Evolutionary conservation across 345 rosid genomes (phyloP).

Genomic region (Diplotaxis tenuifolia): DNA sequence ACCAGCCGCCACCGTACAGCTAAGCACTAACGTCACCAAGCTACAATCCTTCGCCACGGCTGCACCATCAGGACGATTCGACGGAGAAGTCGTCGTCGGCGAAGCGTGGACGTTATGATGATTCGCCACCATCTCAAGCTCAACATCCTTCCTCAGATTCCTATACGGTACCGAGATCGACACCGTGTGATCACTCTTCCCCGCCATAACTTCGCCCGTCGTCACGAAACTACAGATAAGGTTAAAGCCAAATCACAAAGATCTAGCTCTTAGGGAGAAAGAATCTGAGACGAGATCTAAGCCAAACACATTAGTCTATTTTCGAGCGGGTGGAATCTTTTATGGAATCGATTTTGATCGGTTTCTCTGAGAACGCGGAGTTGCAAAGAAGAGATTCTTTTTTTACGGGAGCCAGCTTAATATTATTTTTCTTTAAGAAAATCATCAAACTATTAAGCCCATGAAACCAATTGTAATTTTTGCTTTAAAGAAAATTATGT

Average conservation of each 20-base stretch:
- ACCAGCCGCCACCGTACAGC: constrained; percentile 92
- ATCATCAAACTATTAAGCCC: too few relatives aligned
- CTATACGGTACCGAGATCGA: constrained; percentile 60
- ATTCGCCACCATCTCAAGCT: constrained; percentile 62
- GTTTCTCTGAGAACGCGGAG: not conserved
- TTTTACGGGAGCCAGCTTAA: constrained; percentile 1
- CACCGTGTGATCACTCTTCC: constrained; percentile 39
- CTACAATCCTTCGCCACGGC: constrained; percentile 44
- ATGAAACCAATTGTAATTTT: too few relatives aligned
- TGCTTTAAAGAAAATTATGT: too few relatives aligned
- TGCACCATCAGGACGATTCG: constrained; percentile 26
- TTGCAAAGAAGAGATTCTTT: constrained; percentile 9
- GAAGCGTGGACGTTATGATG: too few relatives aligned
- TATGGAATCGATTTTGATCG: constrained; percentile 20
- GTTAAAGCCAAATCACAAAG: not conserved
- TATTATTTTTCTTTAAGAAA: too few relatives aligned
- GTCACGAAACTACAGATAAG: constrained; percentile 6
- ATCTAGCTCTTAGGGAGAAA: not conserved
- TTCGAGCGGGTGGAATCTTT: constrained; percentile 16
- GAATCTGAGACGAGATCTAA: constrained; percentile 35
- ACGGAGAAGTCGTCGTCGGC: too few relatives aligned
- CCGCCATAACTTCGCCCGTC: constrained; percentile 45
- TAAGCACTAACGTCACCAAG: constrained; percentile 58
- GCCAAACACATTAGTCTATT: constrained; percentile 10
- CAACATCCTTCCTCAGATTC: constrained; percentile 69